These are phyloP conservation scores for Discostella pseudostelligera DNA, from an alignment of 108 stramenopile genomes.

Conservation along the genomic window DNA sequence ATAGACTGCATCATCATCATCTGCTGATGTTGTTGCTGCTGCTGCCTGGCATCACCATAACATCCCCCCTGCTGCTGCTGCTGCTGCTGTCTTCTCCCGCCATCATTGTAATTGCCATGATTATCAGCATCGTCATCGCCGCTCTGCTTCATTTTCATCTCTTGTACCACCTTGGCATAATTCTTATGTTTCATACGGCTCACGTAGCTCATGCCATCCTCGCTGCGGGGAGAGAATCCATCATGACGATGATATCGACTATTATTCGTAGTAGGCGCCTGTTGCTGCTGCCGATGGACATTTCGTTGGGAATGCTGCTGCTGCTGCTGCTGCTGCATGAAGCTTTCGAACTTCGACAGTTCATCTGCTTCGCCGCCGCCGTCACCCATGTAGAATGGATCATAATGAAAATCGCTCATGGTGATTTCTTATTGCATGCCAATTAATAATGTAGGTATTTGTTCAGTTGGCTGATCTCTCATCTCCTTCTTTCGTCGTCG, in stretches of 20 bases:
- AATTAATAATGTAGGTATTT: too few relatives aligned
- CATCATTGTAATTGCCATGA: background rate
- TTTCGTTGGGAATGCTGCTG: background rate
- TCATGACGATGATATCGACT: background rate
- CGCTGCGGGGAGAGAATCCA: conserved; percentile 24
- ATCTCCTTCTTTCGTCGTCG: too few relatives aligned
- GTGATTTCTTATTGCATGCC: background rate
- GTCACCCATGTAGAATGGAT: background rate
- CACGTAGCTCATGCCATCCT: conserved; percentile 41
- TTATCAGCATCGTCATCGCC: conserved; percentile 1
- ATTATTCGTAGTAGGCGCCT: background rate
- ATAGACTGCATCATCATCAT: too few relatives aligned
- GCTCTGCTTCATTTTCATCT: conserved; percentile 40
- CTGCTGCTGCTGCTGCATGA: conserved; percentile 20
- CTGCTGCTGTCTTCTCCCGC: background rate
- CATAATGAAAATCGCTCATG: conserved; percentile 4
- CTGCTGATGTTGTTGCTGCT: conserved; percentile 6
- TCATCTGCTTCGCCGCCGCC: background rate
- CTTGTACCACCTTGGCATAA: conserved; percentile 43
- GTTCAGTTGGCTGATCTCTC: too few relatives aligned
- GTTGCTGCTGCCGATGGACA: too few relatives aligned
- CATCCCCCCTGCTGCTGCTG: background rate
- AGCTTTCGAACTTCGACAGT: conserved; percentile 24
- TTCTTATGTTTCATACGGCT: conserved; percentile 36
- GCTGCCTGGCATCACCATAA: background rate